These are phyloP conservation scores for Pisolithus microcarpus DNA, from an alignment of 768 basidiomycete species.

Conservation along the genomic window DNA sequence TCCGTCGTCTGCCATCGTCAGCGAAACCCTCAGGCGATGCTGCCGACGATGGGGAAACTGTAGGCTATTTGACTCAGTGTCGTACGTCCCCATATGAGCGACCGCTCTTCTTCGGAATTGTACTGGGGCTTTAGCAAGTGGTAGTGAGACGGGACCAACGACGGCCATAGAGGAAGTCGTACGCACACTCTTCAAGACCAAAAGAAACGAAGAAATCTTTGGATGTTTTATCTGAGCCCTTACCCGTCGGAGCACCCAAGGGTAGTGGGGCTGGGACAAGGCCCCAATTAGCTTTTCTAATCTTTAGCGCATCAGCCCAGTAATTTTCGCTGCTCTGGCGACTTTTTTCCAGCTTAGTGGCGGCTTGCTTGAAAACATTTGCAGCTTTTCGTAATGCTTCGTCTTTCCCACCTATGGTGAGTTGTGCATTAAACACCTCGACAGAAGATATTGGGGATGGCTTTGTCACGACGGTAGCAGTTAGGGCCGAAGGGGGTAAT, in stretches of 20 bases:
- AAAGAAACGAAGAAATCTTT: constrained; percentile 78
- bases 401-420: constrained; percentile 74
- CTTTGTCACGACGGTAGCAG: constrained; percentile 60
- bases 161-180: neutral
- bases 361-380: constrained; percentile 60
- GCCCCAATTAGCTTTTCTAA: constrained; percentile 73
- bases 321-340: constrained; percentile 61
- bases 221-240: constrained; percentile 72
- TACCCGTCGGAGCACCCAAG: constrained; percentile 58
- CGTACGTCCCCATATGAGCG: constrained; percentile 55
- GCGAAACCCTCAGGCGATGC: constrained; percentile 55
- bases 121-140: constrained; percentile 45
- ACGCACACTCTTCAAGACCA: constrained; percentile 76
- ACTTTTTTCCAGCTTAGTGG: constrained; percentile 59
- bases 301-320: constrained; percentile 76
- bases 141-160: neutral
- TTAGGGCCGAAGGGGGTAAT: constrained; percentile 34
- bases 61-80: constrained; percentile 36
- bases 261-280: constrained; percentile 75
- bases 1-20: constrained; percentile 31
- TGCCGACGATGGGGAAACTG: constrained; percentile 60
- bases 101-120: constrained; percentile 61
- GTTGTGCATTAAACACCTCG: constrained; percentile 63
- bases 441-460: constrained; percentile 60
- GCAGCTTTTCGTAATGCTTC: constrained; percentile 71